phyloP scores from a whole-genome alignment of 192 early-diverging fungal genomes.

The Lunasporangiospora selenospora region DNA sequence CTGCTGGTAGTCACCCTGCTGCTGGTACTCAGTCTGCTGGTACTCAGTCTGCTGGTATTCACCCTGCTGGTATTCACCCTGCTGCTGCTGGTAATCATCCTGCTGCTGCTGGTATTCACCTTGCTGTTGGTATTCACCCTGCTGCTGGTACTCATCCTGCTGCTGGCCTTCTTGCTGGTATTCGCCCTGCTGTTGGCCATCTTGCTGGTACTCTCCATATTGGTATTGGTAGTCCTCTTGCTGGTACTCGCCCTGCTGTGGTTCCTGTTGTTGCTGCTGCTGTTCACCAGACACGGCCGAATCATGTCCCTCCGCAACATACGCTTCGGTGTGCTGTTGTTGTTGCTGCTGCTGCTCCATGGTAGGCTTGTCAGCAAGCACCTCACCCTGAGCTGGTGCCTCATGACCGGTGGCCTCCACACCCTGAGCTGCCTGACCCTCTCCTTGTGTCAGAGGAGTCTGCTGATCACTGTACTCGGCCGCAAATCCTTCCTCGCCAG shows the following conservation, averaged over 20 bases:
- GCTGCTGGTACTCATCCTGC: constrained; percentile 15
- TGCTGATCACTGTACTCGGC: constrained; percentile 20
- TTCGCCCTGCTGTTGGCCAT: neutral
- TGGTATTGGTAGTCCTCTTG: too few relatives aligned
- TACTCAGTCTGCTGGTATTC: neutral
- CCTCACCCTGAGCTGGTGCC: neutral
- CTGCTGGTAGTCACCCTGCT: neutral
- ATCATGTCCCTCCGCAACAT: neutral
- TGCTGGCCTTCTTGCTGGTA: constrained; percentile 10
- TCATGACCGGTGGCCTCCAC: neutral
- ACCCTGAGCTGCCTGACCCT: constrained; percentile 1
- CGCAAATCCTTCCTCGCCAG: constrained; percentile 7
- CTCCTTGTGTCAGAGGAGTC: too few relatives aligned
- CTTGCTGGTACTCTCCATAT: too few relatives aligned
- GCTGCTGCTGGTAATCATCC: neutral
- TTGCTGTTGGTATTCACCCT: constrained; percentile 28
- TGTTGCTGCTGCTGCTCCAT: constrained; percentile 13
- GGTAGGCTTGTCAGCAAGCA: constrained; percentile 26
- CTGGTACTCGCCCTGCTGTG: too few relatives aligned
- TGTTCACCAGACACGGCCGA: neutral
- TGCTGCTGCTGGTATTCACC: constrained; percentile 8
- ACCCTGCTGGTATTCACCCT: constrained; percentile 2
- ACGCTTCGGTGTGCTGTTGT: neutral
- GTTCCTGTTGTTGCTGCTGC: too few relatives aligned
- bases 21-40: constrained; percentile 3